phyloP scores from a whole-genome alignment of 2,329 filamentous ascomycete species.

The Fusarium succisae region DNA sequence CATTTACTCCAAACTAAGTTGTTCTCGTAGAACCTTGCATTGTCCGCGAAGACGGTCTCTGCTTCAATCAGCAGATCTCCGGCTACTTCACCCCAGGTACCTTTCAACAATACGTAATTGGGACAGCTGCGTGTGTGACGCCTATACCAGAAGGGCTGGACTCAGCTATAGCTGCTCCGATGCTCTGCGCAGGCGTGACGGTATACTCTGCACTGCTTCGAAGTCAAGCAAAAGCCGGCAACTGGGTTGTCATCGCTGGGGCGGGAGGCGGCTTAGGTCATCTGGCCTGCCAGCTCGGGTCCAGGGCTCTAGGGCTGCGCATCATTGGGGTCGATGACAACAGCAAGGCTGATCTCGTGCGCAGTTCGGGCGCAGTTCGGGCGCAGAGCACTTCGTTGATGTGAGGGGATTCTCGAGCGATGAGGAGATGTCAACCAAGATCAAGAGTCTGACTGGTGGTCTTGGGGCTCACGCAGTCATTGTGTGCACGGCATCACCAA shows the following conservation, averaged over 20 bases:
- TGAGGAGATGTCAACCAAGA: neutral
- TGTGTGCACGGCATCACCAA: rapidly evolving
- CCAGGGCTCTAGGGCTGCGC: neutral
- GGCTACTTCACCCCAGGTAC: neutral
- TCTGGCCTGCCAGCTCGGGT: neutral
- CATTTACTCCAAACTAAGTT: rapidly evolving
- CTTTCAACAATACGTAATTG: neutral
- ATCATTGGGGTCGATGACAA: rapidly evolving
- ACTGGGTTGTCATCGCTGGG: neutral
- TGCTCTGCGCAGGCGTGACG: neutral
- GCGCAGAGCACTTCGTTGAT: neutral
- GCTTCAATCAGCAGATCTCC: neutral
- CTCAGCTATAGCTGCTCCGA: rapidly evolving
- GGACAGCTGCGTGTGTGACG: neutral
- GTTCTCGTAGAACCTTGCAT: neutral
- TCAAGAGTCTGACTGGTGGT: rapidly evolving
- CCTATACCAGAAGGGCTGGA: neutral
- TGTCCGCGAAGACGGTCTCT: neutral
- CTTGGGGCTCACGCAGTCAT: neutral
- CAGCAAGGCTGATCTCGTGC: neutral
- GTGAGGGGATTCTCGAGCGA: neutral
- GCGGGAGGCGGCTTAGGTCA: neutral
- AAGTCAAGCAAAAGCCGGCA: rapidly evolving
- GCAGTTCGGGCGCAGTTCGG: rapidly evolving
- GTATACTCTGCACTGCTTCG: neutral